A percentile compares a stretch with the other conserved stretches of the same genome.
These are phyloP conservation scores for Leccinum subtestaceum DNA, from an alignment of 768 basidiomycete species.

Conservation along the genomic window DNA sequence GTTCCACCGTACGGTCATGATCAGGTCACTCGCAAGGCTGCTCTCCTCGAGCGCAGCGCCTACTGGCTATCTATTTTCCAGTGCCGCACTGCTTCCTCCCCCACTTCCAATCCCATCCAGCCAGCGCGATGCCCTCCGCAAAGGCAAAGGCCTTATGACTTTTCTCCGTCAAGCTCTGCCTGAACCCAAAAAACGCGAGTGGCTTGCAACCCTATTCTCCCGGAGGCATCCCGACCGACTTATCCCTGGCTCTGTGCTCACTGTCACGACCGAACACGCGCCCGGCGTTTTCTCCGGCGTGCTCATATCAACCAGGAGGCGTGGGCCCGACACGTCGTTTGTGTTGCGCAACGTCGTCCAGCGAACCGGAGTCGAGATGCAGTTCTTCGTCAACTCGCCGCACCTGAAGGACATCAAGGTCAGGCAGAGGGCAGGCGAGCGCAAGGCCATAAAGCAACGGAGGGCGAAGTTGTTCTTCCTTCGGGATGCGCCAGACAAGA, in stretches of 20 bases:
- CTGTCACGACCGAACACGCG: slow-evolving; percentile 72
- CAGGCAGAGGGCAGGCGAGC: slow-evolving; percentile 54
- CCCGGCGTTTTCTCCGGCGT: slow-evolving; percentile 88
- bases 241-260: slow-evolving; percentile 82
- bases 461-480: slow-evolving; percentile 82
- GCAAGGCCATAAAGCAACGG: slow-evolving; percentile 54
- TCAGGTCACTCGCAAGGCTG: slow-evolving; percentile 16
- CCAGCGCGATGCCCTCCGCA: slow-evolving; percentile 45
- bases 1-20: background rate
- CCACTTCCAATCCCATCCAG: slow-evolving; percentile 36
- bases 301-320: slow-evolving; percentile 75
- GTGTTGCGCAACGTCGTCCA: slow-evolving; percentile 87
- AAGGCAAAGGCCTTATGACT: slow-evolving; percentile 78
- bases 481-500: slow-evolving; percentile 79
- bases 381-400: slow-evolving; percentile 83
- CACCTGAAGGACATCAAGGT: slow-evolving; percentile 86
- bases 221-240: slow-evolving; percentile 65
- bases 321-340: slow-evolving; percentile 87
- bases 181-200: slow-evolving; percentile 63
- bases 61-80: slow-evolving; percentile 67
- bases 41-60: slow-evolving; percentile 23
- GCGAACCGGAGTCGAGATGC: slow-evolving; percentile 91
- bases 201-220: slow-evolving; percentile 71
- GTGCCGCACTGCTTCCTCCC: slow-evolving; percentile 54
- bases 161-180: slow-evolving; percentile 65